Evolutionary conservation across 2,329 filamentous ascomycete species (phyloP), one percentile per base, ranked within the genome.

Genomic region (Penicillium concentricum): DNA sequence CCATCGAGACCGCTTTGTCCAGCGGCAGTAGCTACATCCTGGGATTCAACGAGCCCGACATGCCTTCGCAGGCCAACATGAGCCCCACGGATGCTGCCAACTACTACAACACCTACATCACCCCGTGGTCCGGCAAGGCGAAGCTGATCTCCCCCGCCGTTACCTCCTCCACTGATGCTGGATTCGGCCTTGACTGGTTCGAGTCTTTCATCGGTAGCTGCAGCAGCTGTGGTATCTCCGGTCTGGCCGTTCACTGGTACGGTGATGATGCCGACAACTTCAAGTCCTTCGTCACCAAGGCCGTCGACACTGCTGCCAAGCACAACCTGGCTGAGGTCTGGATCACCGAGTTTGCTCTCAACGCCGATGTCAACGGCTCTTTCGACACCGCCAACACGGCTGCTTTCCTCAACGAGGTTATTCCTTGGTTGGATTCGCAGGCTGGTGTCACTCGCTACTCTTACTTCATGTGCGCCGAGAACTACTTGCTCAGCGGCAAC

Each of bases 11-110:
- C 8, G 67, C 69, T 22, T 68, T 78, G 10, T 63, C 67, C 30
- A 68, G 68, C 39, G 74, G 73, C 47, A 69, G 67, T 59, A 66
- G 60, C 26, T 72, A 76, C 57, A 67, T 78, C 34, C 62, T 80
- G 44, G 73, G 72, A 35, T 79, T 80, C 72, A 80, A 80, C 67
- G 78, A 80, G 62, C 78, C 78, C 26, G 78, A 80, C 61, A 66
- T 69, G 10, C 10, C 58, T 51, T 59, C 60, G 2, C 77, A 79
- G 64, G 67, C 77, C 45, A 65, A 67, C 61, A 74, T 79, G 66
- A 61, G 66, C 38, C 69, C 75, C 18, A 34, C 61, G 9, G 69
- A 72, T 7, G 77, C 77, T 30, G 76, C 72, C 30, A 41, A 54
- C 16, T 63, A 65, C 57, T 78, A 77, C 67, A 61, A 65, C 56